A percentile compares a stretch with the other conserved stretches of the same genome.
phyloP scores from a whole-genome alignment of 2,329 filamentous ascomycete species.

The Dothidotthia symphoricarpi region DNA sequence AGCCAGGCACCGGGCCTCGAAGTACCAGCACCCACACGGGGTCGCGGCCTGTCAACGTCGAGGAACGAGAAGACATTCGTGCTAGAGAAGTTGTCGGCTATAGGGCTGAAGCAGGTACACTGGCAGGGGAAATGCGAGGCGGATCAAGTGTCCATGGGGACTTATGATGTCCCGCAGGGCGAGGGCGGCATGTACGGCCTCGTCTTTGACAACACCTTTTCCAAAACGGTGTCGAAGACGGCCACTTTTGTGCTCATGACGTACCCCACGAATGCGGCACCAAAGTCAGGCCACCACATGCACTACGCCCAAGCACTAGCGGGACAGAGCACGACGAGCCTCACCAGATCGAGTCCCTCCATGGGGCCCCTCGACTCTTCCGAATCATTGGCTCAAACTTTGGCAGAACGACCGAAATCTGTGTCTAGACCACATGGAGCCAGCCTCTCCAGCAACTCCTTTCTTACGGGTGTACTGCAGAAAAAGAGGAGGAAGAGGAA shows the following conservation, averaged over 20 bases:
- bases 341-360: conserved; percentile 43
- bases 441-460: conserved; percentile 46
- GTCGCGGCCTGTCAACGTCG: conserved; percentile 53
- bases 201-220: conserved; percentile 98
- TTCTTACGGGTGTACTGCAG: conserved; percentile 80
- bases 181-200: conserved; percentile 93
- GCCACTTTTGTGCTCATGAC: conserved; percentile 93
- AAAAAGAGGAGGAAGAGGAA: conserved; percentile 92
- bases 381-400: conserved; percentile 48
- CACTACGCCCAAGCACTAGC: conserved; percentile 57
- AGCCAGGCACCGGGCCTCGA: conserved; percentile 47
- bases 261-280: conserved; percentile 79
- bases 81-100: conserved; percentile 61
- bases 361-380: conserved; percentile 49
- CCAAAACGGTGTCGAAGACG: conserved; percentile 85
- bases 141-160: conserved; percentile 90
- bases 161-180: conserved; percentile 70
- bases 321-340: conserved; percentile 45
- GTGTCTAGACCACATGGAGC: conserved; percentile 26
- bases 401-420: conserved; percentile 45
- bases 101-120: conserved; percentile 61
- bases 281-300: conserved; percentile 70
- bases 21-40: conserved; percentile 57
- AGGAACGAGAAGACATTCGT: conserved; percentile 70
- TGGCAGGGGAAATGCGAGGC: conserved; percentile 97